Conservation (phyloP, 768 basidiomycete genomes). For the Leucogyrophana mollusca region DNA sequence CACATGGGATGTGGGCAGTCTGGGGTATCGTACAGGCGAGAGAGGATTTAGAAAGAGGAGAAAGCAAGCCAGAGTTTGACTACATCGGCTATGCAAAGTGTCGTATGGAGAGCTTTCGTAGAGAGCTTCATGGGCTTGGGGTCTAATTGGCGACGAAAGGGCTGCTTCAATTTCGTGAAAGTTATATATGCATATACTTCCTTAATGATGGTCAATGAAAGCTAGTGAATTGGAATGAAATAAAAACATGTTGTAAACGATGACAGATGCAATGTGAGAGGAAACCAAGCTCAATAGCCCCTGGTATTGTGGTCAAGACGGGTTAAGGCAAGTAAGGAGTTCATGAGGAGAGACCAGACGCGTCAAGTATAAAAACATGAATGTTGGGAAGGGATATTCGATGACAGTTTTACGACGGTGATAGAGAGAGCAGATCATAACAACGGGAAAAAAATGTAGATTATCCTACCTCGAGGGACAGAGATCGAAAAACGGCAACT, state of each 20-base stretch:
- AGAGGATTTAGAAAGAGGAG: conserved; percentile 62
- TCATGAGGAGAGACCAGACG: too few species aligned
- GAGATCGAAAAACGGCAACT: conserved; percentile 14
- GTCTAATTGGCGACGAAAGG: conserved; percentile 14
- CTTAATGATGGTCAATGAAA: conserved; percentile 19
- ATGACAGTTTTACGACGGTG: too few species aligned
- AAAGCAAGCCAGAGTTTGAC: conserved; percentile 78
- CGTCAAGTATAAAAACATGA: too few species aligned
- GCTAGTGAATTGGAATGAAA: conserved; percentile 40
- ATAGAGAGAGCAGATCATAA: conserved; percentile 7
- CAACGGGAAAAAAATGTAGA: conserved; percentile 5
- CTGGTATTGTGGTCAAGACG: not conserved
- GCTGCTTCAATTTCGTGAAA: too few species aligned
- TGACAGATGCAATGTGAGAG: conserved; percentile 11
- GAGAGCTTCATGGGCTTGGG: conserved; percentile 50
- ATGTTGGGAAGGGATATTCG: too few species aligned
- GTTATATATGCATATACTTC: too few species aligned
- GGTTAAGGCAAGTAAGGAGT: not conserved
- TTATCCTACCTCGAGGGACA: conserved; percentile 5
- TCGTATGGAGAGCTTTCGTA: conserved; percentile 63
- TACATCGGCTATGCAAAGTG: conserved; percentile 80
- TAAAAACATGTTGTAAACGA: conserved; percentile 42
- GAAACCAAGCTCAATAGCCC: too few species aligned
- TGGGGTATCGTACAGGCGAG: conserved; percentile 94
- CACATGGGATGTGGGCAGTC: conserved; percentile 89